Evolutionary conservation across 805 yeast genomes (phyloP).

Genomic region (Kazachstania taianensis): DNA sequence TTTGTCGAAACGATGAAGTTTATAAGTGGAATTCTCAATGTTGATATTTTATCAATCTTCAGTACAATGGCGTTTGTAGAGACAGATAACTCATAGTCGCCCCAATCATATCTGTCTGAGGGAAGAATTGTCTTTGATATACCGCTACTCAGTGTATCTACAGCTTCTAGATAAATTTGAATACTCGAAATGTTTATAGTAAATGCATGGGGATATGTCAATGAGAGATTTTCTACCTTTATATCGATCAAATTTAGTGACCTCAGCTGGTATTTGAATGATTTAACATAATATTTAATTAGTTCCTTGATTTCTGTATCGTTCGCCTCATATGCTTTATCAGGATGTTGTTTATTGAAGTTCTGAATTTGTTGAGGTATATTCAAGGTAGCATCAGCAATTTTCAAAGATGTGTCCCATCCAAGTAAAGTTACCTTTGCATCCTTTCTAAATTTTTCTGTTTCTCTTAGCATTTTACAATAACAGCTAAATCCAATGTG

Average conservation of each 20-base stretch:
- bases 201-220: slow-evolving; percentile 10
- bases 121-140: slow-evolving; percentile 16
- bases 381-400: slow-evolving; percentile 13
- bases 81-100: slow-evolving; percentile 22
- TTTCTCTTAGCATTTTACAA: slow-evolving; percentile 6
- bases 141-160: slow-evolving; percentile 15
- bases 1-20: slow-evolving; percentile 23
- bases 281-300: background rate
- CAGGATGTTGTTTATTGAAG: background rate
- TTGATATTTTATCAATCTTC: slow-evolving; percentile 12
- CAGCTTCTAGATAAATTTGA: slow-evolving; percentile 19
- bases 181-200: slow-evolving; percentile 20
- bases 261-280: slow-evolving; percentile 5
- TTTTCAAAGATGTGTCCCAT: slow-evolving; percentile 16
- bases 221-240: slow-evolving; percentile 23
- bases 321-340: background rate
- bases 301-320: background rate
- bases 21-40: slow-evolving; percentile 24
- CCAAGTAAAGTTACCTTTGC: slow-evolving; percentile 6
- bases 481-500: slow-evolving; percentile 13
- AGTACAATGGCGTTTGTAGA: slow-evolving; percentile 20
- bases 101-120: slow-evolving; percentile 10
- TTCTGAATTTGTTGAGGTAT: slow-evolving; percentile 2
- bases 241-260: slow-evolving; percentile 20
- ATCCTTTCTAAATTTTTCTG: slow-evolving; percentile 1